Base-by-base conservation (phyloP, 2,329 filamentous ascomycete genomes). In the Colletotrichum orchidophilum region DNA sequence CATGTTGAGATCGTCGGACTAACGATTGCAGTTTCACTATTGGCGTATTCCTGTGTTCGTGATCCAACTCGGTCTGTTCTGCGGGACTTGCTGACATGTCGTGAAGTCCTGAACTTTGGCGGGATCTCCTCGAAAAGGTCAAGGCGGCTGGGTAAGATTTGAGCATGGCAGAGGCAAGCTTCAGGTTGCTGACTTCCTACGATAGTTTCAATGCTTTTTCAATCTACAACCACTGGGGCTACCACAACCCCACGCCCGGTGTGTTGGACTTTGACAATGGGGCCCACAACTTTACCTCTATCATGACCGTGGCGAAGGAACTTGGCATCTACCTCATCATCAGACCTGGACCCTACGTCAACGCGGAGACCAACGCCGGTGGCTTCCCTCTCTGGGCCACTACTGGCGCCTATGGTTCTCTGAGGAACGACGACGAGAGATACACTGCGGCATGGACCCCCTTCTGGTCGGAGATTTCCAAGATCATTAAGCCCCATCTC, bases 341-440 rank as follows among this genome's bases (percentile, higher is more conserved):
- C 5, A 82, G 89, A 0, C 88, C 89, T 0, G 89, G 90, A 0
- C 89, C 89, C 0, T 92, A 92, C 67, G 85, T 90, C 68, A 92
- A 92, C 72, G 90, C 89, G 1, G 90, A 92, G 76, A 84, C 88
- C 3, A 90, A 87, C 72, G 88, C 86, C 1, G 90, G 90, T 35
- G 90, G 90, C 0, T 88, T 90, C 67, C 88, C 90, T 0, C 80
- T 90, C 1, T 92, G 90, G 88, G 77, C 89, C 6, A 91, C 89
- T 0, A 91, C 89, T 0, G 90, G 89, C 53, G 88, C 82, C 29
- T 88, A 89, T 60, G 88, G 89, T 2, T 75, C 77, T 24, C 78
- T 89, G 18, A 81, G 89, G 35, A 82, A 89, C 65, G 84, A 89
- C 50, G 84, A 91, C 70, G 77, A 83, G 5, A 81, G 83, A 57